These are phyloP conservation scores for Exophiala sideris DNA, from an alignment of 2,329 filamentous ascomycete species.

Conservation along the genomic window DNA sequence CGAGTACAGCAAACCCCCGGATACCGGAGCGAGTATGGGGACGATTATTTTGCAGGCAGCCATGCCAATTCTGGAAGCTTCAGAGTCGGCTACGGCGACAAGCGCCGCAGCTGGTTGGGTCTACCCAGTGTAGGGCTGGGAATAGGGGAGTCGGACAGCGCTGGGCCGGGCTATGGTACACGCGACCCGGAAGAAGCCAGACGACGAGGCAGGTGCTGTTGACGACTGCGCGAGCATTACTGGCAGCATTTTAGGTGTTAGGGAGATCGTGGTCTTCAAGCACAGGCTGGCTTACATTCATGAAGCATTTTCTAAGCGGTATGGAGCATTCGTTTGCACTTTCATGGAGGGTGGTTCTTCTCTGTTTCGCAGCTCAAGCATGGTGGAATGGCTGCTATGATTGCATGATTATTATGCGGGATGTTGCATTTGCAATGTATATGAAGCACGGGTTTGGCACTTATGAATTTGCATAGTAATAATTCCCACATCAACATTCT, in stretches of 20 bases:
- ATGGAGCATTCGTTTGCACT: too few species aligned
- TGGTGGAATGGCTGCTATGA: too few species aligned
- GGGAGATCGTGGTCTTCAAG: too few species aligned
- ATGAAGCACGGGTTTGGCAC: neutral
- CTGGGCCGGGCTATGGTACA: conserved; percentile 30
- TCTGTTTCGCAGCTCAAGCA: too few species aligned
- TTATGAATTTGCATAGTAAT: neutral
- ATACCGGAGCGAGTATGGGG: conserved; percentile 33
- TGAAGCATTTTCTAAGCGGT: too few species aligned
- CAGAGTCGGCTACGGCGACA: conserved; percentile 56
- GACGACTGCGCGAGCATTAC: conserved; percentile 17
- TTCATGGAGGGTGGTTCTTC: too few species aligned
- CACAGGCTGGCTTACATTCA: too few species aligned
- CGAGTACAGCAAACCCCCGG: conserved; percentile 48
- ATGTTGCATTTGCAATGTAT: neutral
- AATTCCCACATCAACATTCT: too few species aligned
- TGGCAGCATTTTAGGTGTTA: too few species aligned
- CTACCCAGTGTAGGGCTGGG: conserved; percentile 45
- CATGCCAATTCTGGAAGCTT: conserved; percentile 56
- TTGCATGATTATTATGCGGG: too few species aligned
- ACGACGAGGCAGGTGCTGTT: conserved; percentile 41
- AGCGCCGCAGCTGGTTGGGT: conserved; percentile 64
- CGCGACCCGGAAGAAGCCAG: conserved; percentile 32
- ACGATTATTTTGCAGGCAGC: conserved; percentile 30
- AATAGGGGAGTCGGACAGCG: conserved; percentile 39